Base-by-base conservation (phyloP, 2,329 filamentous ascomycete species). In the Hypoxylon sp. region DNA sequence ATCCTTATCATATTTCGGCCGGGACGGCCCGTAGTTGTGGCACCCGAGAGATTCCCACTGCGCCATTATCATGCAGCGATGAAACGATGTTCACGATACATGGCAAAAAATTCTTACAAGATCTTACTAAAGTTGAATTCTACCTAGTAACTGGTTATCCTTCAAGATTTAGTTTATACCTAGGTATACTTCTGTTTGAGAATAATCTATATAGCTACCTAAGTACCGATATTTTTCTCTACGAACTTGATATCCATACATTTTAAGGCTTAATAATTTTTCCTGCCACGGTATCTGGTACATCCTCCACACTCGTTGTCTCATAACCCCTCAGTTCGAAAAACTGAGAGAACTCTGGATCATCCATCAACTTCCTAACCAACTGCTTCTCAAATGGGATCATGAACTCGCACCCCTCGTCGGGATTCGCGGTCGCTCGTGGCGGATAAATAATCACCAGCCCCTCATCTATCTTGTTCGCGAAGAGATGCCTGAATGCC, bases 271-370 rank as follows among this genome's bases (percentile, higher is more conserved):
- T 52, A 17, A 52, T 33, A 11, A 58, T 58, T 26, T 58, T 67
- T 5, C 31, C 54, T 4, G 26, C 24, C 31, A 47, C 37, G 2
- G 64, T 51, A 19, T 42, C 59, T 11, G 59, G 37, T 5, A 54
- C 39, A n/a, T 55, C 59, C 11, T 67, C 59, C 19, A 46, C 54
- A 2, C 11, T 13, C 29, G 13, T 26, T 13, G 48, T 67, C 47
- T 72, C 70, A 17, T 65, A 61, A 9, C 71, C 71, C 37, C 73
- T 58, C 22, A 69, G 70, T 19, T 74, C 71, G 42, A 74, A 74
- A 24, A 69, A 74, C 31, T 59, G 48, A 3, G 46, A 66, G 55
- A 71, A 73, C 39, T 72, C 71, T 3, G 71, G 67, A 51, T 74
- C 73, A 6, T 66, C 66, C 8, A 63, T 53, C 1, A 74, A 46